phyloP scores from a whole-genome alignment of 1,284 basidiomycete genomes.

The Mycena citricolor region DNA sequence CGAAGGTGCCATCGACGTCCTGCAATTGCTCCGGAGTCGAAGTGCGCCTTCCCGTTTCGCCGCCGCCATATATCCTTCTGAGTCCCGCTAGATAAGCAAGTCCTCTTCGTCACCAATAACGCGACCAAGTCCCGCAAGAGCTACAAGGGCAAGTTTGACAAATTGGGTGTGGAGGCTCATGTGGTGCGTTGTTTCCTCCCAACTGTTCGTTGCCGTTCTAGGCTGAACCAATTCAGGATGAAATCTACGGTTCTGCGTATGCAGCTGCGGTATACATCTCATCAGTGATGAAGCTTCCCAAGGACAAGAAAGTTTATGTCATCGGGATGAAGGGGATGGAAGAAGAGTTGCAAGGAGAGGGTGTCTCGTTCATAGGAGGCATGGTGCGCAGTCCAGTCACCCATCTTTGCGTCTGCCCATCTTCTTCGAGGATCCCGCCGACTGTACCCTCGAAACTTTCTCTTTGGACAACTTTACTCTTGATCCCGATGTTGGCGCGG shows the following conservation, averaged over 20 bases:
- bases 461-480: conserved; percentile 68
- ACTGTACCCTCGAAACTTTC: conserved; percentile 76
- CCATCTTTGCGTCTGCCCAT: neutral
- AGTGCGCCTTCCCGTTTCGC: conserved; percentile 44
- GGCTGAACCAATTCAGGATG: conserved; percentile 56
- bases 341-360: conserved; percentile 87
- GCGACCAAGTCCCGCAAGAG: conserved; percentile 89
- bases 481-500: conserved; percentile 84
- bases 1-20: conserved; percentile 74
- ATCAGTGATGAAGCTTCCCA: conserved; percentile 84
- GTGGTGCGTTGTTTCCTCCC: conserved; percentile 56
- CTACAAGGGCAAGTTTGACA: conserved; percentile 91
- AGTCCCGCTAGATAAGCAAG: conserved; percentile 67
- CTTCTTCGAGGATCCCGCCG: conserved; percentile 68
- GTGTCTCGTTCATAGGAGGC: conserved; percentile 80
- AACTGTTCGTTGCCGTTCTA: conserved; percentile 13
- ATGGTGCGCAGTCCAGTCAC: conserved; percentile 57
- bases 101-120: conserved; percentile 98
- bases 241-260: conserved; percentile 95
- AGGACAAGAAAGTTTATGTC: conserved; percentile 94
- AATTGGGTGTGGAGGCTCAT: conserved; percentile 82
- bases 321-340: conserved; percentile 93
- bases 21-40: conserved; percentile 63
- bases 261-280: conserved; percentile 93
- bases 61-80: neutral